Percentiles rank a stretch among this genome's conserved stretches.
Evolutionary conservation across 2,329 filamentous ascomycete species (phyloP).

Genomic region (Calonectria leucothoes): DNA sequence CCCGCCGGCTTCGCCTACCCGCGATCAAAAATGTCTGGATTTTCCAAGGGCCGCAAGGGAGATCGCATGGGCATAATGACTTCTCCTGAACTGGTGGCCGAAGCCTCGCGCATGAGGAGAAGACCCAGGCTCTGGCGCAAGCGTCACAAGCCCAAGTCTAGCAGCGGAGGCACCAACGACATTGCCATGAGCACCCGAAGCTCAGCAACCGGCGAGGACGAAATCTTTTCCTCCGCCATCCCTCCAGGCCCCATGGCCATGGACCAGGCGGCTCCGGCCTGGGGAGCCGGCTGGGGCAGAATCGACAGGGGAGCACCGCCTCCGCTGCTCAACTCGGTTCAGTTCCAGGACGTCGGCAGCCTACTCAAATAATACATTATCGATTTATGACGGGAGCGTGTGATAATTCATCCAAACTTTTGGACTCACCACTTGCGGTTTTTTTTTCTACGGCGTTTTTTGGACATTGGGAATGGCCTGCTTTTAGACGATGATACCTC

Average conservation of each 20-base stretch:
- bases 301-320: slow-evolving; percentile 45
- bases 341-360: slow-evolving; percentile 50
- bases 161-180: slow-evolving; percentile 45
- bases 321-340: slow-evolving; percentile 41
- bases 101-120: slow-evolving; percentile 37
- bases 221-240: slow-evolving; percentile 33
- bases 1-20: slow-evolving; percentile 64
- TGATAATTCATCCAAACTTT: not conserved
- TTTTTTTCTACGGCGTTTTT: slow-evolving; percentile 37
- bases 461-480: slow-evolving; percentile 27
- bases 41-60: slow-evolving; percentile 43
- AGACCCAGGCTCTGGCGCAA: slow-evolving; percentile 46
- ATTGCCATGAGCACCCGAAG: slow-evolving; percentile 48
- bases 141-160: slow-evolving; percentile 40
- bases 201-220: slow-evolving; percentile 41
- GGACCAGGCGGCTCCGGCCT: slow-evolving; percentile 38
- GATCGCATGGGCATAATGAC: slow-evolving; percentile 57
- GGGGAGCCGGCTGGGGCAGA: slow-evolving; percentile 47
- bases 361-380: slow-evolving; percentile 39
- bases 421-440: not conserved
- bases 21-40: slow-evolving; percentile 43
- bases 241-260: slow-evolving; percentile 16
- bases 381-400: not conserved
- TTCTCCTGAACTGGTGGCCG: slow-evolving; percentile 52
- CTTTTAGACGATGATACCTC: slow-evolving; percentile 46